Evolutionary conservation across 169 alveolate genomes (phyloP), one percentile per base, ranked within the genome.

Genomic region (Cryptosporidium sp.): DNA sequence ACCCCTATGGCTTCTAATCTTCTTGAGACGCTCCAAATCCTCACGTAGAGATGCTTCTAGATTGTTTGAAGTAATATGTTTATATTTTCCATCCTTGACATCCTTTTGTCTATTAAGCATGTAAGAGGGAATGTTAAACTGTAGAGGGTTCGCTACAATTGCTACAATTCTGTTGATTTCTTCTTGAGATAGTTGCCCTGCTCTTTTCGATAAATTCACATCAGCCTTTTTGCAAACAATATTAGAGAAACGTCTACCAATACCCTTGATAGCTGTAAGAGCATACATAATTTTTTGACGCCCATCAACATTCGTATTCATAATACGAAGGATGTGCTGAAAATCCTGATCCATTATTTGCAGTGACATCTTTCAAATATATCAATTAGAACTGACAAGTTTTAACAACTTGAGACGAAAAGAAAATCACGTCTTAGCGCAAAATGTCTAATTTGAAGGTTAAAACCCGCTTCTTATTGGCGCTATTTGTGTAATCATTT

Each of bases 231-330:
- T 98, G 97, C 98, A 96, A 69, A 97, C 97, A 33, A 98, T 95
- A 92, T 96, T 96, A 58, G 99, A 97, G 94, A 98, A 95, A 71
- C 99, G 96, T 84, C 99, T 96, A 62, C 99, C 99, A 85, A 99
- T 95, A 74, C 99, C 99, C 80, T 97, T 96, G 80, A 97, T 97
- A 37, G 96, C 99, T 69, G 99, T 98, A 70, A 99, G 94, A 50
- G 99, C 99, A 87, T 94, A 96, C 91, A 96, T 94, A 55, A 97
- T 98, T 93, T 97, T 99, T 94, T 97, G 98, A 75, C 98, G 97
- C 59, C 99, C 99, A 62, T 98, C 99, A 74, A 98, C 99, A 97
- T 98, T 98, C 85, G 99, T 98, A 96, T 98, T 98, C 93, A 97
- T 95, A 92, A 98, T 95, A 96, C 99, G 99, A 85, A 97, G 96